Evolutionary conservation across 345 rosid species (phyloP), one percentile per base, ranked within the genome.

Genomic region (Crucihimalaya himalaica): DNA sequence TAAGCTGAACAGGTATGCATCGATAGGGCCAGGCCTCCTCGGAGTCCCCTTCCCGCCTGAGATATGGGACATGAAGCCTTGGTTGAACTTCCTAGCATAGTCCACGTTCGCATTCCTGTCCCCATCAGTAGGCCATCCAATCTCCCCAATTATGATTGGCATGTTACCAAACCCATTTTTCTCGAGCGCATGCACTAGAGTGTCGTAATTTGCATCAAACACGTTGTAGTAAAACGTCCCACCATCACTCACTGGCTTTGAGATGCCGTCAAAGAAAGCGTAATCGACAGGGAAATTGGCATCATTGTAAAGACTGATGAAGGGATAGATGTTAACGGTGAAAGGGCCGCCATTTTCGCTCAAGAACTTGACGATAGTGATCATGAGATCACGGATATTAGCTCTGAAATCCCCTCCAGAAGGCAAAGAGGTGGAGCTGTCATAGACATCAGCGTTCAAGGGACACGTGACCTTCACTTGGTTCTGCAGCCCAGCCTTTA

Each of bases 121-220:
- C 1, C 97, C 97, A 51, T 95, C 99, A 23, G 97, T 95, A 13
- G 99, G 99, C 98, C 99, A 92, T 15, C 99, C 97, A 6, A 92
- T 78, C 76, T 95, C 99, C 23, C 99, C 99, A 9, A 92, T 70
- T 8, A 95, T 85, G 32, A 95, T 81, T 1, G 93, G 91, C 88
- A 89, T 32, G 80, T 87, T 80, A 15, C 86, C 84, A 19, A 82
- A 92, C 39, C 99, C 98, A 51, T 92, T 89, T 83, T 84, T 95
- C 73, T 88, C 89, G 13, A 95, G 78, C 18, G 99, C 93, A 68
- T 87, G 77, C 2, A 89, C 90, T 5, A 95, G 86, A 18, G 97
- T 94, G 73, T 94, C 98, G 4, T 85, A 85, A 62, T 94, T 94
- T 10, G 98, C 98, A 52, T 91, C 97, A 37, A 91, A 91, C 86